phyloP scores from a whole-genome alignment of 2,329 filamentous ascomycete species.

The Ophiosphaerella narmari region DNA sequence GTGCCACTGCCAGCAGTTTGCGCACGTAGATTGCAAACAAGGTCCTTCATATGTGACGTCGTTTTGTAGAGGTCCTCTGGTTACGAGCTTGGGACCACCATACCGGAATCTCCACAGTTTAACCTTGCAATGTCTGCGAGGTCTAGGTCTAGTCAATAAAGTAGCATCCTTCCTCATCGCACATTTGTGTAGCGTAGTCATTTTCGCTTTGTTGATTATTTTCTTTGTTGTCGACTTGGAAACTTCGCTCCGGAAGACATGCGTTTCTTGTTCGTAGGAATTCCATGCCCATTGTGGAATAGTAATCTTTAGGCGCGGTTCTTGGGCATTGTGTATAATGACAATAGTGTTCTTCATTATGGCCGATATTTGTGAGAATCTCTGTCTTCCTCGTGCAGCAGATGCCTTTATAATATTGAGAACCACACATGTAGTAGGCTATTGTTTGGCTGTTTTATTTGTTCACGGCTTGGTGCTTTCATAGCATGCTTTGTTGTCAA shows the following conservation, averaged over 20 bases:
- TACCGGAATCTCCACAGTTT: constrained; percentile 20
- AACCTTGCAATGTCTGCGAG: constrained; percentile 15
- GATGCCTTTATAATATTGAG: too few species aligned
- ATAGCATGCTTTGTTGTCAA: too few species aligned
- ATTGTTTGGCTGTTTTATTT: too few species aligned
- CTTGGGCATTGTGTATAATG: background rate
- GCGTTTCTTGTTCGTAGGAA: background rate
- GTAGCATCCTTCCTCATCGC: background rate
- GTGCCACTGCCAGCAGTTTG: constrained; percentile 19
- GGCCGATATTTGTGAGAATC: too few species aligned
- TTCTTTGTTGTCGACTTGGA: background rate
- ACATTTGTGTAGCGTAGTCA: background rate
- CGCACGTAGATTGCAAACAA: constrained; percentile 17
- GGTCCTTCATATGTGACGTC: constrained; percentile 15
- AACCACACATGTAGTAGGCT: too few species aligned
- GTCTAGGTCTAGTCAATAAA: background rate
- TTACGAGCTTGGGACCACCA: constrained; percentile 14
- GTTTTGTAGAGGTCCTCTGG: constrained; percentile 5
- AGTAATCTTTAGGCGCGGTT: constrained; percentile 4
- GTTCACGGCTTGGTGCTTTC: too few species aligned
- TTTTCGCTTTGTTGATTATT: background rate
- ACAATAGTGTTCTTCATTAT: background rate
- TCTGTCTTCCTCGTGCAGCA: too few species aligned
- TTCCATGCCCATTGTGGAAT: constrained; percentile 9
- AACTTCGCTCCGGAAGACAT: background rate